Percentiles rank a stretch among this genome's conserved stretches.
Conservation (phyloP, 2,329 filamentous ascomycete genomes). For the Fusarium siculi region DNA sequence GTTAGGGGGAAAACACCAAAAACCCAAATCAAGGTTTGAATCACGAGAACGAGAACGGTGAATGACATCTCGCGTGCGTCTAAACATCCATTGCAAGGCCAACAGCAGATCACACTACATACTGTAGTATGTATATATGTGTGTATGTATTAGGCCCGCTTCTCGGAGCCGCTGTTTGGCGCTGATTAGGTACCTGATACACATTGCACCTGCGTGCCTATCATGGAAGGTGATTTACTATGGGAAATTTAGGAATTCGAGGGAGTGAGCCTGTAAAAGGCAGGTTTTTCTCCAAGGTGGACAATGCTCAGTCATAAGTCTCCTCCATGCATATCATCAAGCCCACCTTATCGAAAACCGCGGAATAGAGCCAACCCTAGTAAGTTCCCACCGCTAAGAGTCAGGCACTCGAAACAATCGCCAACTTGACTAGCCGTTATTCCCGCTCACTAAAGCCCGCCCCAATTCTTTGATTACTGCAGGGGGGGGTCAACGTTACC, state of each 20-base stretch:
- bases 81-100: background rate
- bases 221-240: background rate
- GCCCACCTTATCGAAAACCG: conserved; percentile 11
- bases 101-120: background rate
- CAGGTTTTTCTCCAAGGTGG: conserved; percentile 10
- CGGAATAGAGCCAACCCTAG: conserved; percentile 1
- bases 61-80: conserved; percentile 16
- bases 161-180: conserved; percentile 24
- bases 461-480: conserved; percentile 4
- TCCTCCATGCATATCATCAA: conserved; percentile 17
- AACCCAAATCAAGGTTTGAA: conserved; percentile 6
- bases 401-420: conserved; percentile 33
- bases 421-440: conserved; percentile 14
- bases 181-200: background rate
- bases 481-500: conserved; percentile 5
- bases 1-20: background rate
- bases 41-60: conserved; percentile 6
- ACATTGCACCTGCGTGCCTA: background rate
- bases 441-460: conserved; percentile 21
- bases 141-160: background rate
- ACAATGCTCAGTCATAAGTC: conserved; percentile 15
- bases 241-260: background rate
- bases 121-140: too few species aligned
- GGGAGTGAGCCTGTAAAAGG: background rate
- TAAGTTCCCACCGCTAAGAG: conserved; percentile 7